Conservation (phyloP, 2,329 filamentous ascomycete species). For the Penicillium sp. region DNA sequence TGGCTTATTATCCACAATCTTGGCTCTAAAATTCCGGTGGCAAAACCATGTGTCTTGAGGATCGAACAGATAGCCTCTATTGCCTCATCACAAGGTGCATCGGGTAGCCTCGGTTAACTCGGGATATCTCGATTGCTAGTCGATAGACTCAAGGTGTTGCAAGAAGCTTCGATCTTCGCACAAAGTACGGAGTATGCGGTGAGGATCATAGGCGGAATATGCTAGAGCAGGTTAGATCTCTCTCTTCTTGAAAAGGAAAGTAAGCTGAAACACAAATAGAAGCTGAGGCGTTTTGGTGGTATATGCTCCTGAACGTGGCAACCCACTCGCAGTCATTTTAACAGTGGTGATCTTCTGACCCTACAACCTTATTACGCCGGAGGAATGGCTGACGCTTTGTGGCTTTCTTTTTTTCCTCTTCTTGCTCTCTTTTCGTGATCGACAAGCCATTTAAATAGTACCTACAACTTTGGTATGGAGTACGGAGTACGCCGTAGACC, state of each 20-base stretch:
- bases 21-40: conserved; percentile 8
- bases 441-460: conserved; percentile 1
- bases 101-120: conserved; percentile 19
- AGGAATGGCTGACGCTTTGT: neutral
- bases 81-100: conserved; percentile 8
- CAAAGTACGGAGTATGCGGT: neutral
- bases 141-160: conserved; percentile 1
- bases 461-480: neutral
- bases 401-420: neutral
- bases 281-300: conserved; percentile 14
- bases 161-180: neutral
- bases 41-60: conserved; percentile 14
- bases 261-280: neutral
- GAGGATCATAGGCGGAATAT: neutral
- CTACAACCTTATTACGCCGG: conserved; percentile 15
- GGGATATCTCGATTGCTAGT: neutral
- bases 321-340: conserved; percentile 19
- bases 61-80: neutral
- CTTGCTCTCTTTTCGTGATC: neutral
- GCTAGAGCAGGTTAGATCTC: neutral
- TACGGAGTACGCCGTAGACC: neutral
- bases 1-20: neutral
- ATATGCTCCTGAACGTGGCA: conserved; percentile 24
- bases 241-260: neutral
- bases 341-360: conserved; percentile 15